phyloP scores from a whole-genome alignment of 179 eudicot genomes.

The Nepenthes alata region DNA sequence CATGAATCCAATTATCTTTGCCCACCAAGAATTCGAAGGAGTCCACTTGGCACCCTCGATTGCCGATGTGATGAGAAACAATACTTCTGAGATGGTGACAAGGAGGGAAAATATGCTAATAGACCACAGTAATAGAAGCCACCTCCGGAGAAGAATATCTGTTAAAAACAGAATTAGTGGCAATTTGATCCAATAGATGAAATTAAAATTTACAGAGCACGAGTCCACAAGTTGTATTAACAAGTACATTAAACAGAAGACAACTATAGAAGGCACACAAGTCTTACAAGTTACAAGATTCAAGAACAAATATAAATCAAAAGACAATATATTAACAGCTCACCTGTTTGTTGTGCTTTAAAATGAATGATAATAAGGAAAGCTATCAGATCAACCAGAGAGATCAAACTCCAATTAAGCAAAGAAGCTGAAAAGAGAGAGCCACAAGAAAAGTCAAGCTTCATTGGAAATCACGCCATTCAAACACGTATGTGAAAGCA shows the following conservation, averaged over 20 bases:
- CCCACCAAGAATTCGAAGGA: constrained; percentile 52
- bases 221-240: not conserved
- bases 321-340: constrained; percentile 10
- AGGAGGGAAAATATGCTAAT: constrained; percentile 55
- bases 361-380: constrained; percentile 51
- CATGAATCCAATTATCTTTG: constrained; percentile 65
- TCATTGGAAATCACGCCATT: not conserved
- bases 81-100: constrained; percentile 45
- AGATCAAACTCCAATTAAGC: constrained; percentile 78
- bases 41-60: constrained; percentile 42
- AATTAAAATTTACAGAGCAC: not conserved
- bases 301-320: not conserved
- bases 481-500: too few species aligned
- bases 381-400: constrained; percentile 61
- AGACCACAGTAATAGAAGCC: constrained; percentile 46
- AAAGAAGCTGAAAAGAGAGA: constrained; percentile 54
- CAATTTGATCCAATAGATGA: constrained; percentile 1
- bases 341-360: constrained; percentile 62
- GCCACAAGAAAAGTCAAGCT: constrained; percentile 2
- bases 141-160: constrained; percentile 53
- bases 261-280: too few species aligned
- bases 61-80: constrained; percentile 41
- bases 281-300: too few species aligned
- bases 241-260: too few species aligned
- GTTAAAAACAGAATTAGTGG: constrained; percentile 10